Conservation (phyloP, 2,329 filamentous ascomycete species). For the Apiospora rasikravindrae region DNA sequence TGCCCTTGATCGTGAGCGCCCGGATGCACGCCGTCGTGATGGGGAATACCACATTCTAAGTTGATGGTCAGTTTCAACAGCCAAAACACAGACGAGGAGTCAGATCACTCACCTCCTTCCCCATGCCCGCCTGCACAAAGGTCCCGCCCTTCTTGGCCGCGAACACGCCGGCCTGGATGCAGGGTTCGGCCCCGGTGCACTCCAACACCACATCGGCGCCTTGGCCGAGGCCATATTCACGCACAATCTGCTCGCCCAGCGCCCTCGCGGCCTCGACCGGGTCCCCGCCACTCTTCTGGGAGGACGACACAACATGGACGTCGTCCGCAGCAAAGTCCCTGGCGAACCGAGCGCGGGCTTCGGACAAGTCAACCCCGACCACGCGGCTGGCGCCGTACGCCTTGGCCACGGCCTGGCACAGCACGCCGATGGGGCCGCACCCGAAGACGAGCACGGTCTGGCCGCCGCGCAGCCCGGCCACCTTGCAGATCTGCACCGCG, state of each 20-base stretch:
- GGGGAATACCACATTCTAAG: constrained; percentile 53
- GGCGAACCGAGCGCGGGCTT: constrained; percentile 80
- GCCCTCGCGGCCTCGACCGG: constrained; percentile 43
- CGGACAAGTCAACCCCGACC: constrained; percentile 85
- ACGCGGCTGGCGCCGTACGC: constrained; percentile 84
- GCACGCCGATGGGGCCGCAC: constrained; percentile 83
- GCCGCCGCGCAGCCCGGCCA: constrained; percentile 74
- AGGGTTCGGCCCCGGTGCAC: constrained; percentile 50
- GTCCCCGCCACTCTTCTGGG: constrained; percentile 61
- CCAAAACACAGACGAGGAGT: not conserved
- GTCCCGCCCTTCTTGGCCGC: constrained; percentile 51
- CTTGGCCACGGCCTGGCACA: constrained; percentile 84
- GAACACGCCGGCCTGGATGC: constrained; percentile 54
- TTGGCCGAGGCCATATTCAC: constrained; percentile 44
- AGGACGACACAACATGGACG: constrained; percentile 69
- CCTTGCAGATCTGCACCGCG: constrained; percentile 81
- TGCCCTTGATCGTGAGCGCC: constrained; percentile 54
- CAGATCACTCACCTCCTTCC: constrained; percentile 41
- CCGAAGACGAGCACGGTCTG: constrained; percentile 84
- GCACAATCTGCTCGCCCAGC: constrained; percentile 45
- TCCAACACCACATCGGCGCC: constrained; percentile 57
- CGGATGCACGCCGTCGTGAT: constrained; percentile 55
- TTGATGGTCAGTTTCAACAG: not conserved
- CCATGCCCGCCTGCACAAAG: constrained; percentile 59
- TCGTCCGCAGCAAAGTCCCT: constrained; percentile 69